Conservation (phyloP, 208 protist species). For the Acanthamoeba rhysodes region DNA sequence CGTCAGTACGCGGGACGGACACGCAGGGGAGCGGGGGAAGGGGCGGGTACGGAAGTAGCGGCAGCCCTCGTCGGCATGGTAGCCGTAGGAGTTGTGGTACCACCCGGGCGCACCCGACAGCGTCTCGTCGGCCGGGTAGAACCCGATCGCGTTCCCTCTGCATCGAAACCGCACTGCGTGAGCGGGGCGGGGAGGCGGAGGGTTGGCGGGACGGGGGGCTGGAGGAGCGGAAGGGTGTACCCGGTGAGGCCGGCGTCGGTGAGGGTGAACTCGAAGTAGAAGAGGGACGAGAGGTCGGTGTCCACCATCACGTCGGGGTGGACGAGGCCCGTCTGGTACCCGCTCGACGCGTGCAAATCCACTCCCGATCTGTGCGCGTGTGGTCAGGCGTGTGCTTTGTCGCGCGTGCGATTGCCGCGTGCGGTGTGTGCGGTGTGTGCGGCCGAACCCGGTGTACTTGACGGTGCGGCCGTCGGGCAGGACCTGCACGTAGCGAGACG, state of each 20-base stretch:
- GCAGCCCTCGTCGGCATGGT: conserved; percentile 33
- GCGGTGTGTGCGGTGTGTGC: background rate
- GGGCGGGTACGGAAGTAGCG: background rate
- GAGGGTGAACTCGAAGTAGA: conserved; percentile 51
- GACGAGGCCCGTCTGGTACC: conserved; percentile 25
- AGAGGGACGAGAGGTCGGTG: conserved; percentile 25
- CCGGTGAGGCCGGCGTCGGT: conserved; percentile 28
- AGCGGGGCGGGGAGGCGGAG: no score
- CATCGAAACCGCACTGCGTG: background rate
- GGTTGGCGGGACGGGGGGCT: no score
- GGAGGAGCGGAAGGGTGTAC: background rate
- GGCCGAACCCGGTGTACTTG: conserved; percentile 20
- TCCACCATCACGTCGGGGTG: conserved; percentile 33
- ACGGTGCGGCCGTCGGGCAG: background rate
- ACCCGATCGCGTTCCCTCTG: conserved; percentile 22
- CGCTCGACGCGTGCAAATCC: conserved; percentile 21
- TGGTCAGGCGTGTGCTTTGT: no score
- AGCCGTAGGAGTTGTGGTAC: conserved; percentile 51
- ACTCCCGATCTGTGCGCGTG: background rate
- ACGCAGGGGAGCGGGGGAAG: background rate
- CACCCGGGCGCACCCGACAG: conserved; percentile 13
- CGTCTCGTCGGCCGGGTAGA: conserved; percentile 8
- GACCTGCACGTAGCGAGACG: background rate
- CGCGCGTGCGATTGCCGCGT: background rate
- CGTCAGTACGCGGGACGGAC: no score